Evolutionary conservation across 1,284 basidiomycete genomes (phyloP).

Genomic region (Tylopilus orsonianus): DNA sequence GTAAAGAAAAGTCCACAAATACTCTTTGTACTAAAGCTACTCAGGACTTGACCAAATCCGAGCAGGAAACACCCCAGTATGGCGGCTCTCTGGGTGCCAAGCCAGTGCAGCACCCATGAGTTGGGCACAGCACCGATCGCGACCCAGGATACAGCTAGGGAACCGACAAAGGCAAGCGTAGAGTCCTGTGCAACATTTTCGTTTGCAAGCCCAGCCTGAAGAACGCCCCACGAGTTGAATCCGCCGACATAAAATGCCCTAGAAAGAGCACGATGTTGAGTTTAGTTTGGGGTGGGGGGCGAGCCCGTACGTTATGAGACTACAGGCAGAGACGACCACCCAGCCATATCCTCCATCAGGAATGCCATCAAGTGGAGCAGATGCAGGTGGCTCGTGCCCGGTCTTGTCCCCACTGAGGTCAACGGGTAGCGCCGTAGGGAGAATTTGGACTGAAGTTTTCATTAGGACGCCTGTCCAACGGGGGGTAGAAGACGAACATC

Average conservation of each 20-base stretch:
- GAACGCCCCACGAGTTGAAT: conserved; percentile 34
- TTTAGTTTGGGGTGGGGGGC: not conserved
- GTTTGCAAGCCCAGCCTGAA: conserved; percentile 29
- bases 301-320: conserved; percentile 24
- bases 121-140: conserved; percentile 32
- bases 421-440: not conserved
- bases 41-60: conserved; percentile 29
- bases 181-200: conserved; percentile 25
- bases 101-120: conserved; percentile 27
- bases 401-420: not conserved
- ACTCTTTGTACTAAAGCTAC: conserved; percentile 28
- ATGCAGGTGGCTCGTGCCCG: not conserved
- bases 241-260: conserved; percentile 27
- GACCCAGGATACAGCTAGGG: conserved; percentile 29
- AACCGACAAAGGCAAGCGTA: conserved; percentile 35
- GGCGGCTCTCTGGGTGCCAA: conserved; percentile 28
- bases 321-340: conserved; percentile 22
- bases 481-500: not conserved
- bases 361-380: conserved; percentile 6
- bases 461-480: not conserved
- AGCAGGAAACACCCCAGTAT: conserved; percentile 28
- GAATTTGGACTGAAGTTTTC: not conserved
- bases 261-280: not conserved
- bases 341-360: conserved; percentile 28
- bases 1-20: conserved; percentile 33